Percentiles rank a stretch among this genome's conserved stretches.
Conservation (phyloP, 179 eudicot genomes). For the Spinacia oleracea region DNA sequence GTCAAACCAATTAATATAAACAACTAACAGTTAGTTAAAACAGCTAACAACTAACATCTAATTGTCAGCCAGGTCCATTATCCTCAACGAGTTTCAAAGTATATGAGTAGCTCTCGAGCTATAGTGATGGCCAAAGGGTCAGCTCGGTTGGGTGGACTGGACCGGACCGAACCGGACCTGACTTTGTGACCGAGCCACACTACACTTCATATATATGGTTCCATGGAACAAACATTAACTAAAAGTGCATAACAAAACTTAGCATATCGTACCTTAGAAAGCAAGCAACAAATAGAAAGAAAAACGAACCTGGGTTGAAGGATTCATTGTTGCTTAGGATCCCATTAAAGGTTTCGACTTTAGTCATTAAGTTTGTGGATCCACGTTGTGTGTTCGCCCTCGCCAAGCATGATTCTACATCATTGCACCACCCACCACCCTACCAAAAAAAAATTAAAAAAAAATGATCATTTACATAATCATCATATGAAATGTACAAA, state of each 20-base stretch:
- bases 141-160: background rate
- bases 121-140: background rate
- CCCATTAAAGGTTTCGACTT: slow-evolving; percentile 63
- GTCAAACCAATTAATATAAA: too few species aligned
- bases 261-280: background rate
- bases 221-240: background rate
- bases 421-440: slow-evolving; percentile 99
- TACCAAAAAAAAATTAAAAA: too few species aligned
- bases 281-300: background rate
- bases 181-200: background rate
- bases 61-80: background rate
- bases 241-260: background rate
- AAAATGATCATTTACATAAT: background rate
- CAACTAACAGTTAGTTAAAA: too few species aligned
- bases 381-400: slow-evolving; percentile 84
- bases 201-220: too few species aligned
- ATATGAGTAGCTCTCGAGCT: too few species aligned
- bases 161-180: background rate
- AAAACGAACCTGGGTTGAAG: slow-evolving; percentile 67
- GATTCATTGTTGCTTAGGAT: slow-evolving; percentile 79
- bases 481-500: background rate
- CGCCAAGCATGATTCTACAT: slow-evolving; percentile 63
- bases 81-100: background rate
- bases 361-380: slow-evolving; percentile 74
- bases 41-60: too few species aligned